Percentiles rank a stretch among this genome's conserved stretches.
Evolutionary conservation across 495 filamentous ascomycete species (phyloP).

Genomic region (Bombardia bombarda): DNA sequence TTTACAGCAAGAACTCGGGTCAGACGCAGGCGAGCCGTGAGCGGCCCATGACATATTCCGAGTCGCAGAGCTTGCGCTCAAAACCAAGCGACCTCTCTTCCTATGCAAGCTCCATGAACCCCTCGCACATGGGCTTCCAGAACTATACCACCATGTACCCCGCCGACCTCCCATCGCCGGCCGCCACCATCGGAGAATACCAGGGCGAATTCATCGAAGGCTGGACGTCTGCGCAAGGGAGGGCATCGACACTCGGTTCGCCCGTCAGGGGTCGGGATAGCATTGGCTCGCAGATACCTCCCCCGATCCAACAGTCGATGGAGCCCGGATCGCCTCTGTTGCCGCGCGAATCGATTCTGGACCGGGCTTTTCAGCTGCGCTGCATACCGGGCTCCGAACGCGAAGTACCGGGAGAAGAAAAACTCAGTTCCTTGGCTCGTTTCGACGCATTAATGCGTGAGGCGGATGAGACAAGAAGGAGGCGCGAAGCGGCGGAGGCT

Average conservation of each 20-base stretch:
- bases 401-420: constrained; percentile 41
- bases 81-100: constrained; percentile 47
- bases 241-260: constrained; percentile 44
- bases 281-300: constrained; percentile 30
- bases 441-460: constrained; percentile 54
- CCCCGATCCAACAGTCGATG: constrained; percentile 23
- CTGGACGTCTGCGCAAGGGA: constrained; percentile 49
- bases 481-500: constrained; percentile 20
- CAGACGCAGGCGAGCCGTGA: constrained; percentile 32
- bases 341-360: constrained; percentile 50
- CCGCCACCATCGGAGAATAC: constrained; percentile 41
- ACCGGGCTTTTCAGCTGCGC: constrained; percentile 50
- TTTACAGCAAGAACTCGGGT: constrained; percentile 26
- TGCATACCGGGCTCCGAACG: constrained; percentile 44
- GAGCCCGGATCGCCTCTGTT: constrained; percentile 32
- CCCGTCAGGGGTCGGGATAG: constrained; percentile 35
- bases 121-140: constrained; percentile 28
- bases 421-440: constrained; percentile 47
- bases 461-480: constrained; percentile 37
- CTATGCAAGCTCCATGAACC: constrained; percentile 38
- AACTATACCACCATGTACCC: constrained; percentile 35
- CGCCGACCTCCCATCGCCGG: constrained; percentile 44
- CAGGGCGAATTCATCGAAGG: constrained; percentile 49
- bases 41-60: constrained; percentile 31
- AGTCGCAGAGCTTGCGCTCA: constrained; percentile 46